Base-by-base conservation (phyloP, 345 rosid genomes). In the Boechera stricta region DNA sequence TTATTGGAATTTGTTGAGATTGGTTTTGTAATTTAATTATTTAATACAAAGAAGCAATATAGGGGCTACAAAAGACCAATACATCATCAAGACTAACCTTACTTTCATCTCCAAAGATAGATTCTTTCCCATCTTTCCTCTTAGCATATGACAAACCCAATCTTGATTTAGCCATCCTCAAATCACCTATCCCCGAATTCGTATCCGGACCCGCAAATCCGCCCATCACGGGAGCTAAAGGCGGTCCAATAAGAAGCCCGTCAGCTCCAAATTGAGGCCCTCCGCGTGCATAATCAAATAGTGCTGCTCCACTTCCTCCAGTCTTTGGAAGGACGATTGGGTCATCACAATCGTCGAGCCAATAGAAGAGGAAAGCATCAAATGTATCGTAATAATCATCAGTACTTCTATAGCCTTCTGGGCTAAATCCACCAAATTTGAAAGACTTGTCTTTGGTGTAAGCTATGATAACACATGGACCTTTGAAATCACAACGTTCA, bases 261-360 rank as follows among this genome's bases (percentile, higher is more conserved):
- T 88, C 97, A 1, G 97, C 93, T 77, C 94, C 93, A 26, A 90
- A 87, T 64, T 87, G 91, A 21, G 80, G 83, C 10, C 83, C 77
- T 48, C 83, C 83, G 0, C 77, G 91, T 86, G 94, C 96, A 74
- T 91, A 91, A 60, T 91, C 94, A 58, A 90, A 94, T 11, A 91
- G 86, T 16, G 97, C 94, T 7, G 94, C 96, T 67, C 96, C 97
- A 28, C 94, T 94, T 16, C 97, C 97, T 26, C 97, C 98, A 18
- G 87, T 84, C 69, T 94, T 91, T 21, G 90, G 79, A 49, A 91
- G 80, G 13, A 83, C 42, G 39, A 87, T 59, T 0, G 89, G 92
- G 4, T 80, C 89, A 12, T 21, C 64, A 10, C 32, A 28, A 57
- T 76, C 57, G 2, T 80, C 87, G 7, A 74, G 58, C 97, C 98